A percentile compares a stretch with the other conserved stretches of the same genome.
Evolutionary conservation across 2,329 filamentous ascomycete species (phyloP).

Genomic region (Beauveria medogensis): DNA sequence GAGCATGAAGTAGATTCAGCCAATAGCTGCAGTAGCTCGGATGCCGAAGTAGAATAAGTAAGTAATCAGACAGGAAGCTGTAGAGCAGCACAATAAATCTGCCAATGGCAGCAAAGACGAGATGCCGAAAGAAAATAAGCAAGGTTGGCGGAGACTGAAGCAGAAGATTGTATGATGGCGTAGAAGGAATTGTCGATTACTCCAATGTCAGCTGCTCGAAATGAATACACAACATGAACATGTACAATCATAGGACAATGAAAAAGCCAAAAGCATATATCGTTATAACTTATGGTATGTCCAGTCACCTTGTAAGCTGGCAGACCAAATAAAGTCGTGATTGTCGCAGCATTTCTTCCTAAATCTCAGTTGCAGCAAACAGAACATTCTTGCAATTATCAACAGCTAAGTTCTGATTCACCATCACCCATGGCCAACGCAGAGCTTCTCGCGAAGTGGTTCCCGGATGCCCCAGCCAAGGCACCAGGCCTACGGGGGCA

Average conservation of each 20-base stretch:
- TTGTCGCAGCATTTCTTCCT: neutral
- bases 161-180: neutral
- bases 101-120: neutral
- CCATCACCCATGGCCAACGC: neutral
- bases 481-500: constrained; percentile 1
- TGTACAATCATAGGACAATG: neutral
- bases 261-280: neutral
- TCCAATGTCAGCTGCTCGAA: neutral
- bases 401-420: neutral
- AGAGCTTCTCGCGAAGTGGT: neutral
- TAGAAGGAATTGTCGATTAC: neutral
- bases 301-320: neutral
- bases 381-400: neutral
- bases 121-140: neutral
- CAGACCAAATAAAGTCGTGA: neutral
- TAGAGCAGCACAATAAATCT: neutral
- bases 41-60: neutral
- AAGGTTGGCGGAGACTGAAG: neutral
- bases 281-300: neutral
- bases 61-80: neutral
- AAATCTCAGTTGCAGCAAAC: neutral
- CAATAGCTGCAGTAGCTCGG: neutral
- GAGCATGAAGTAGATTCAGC: neutral
- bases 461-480: neutral
- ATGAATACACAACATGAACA: neutral